Evolutionary conservation across 1,284 basidiomycete species (phyloP).

Genomic region (Bondarzewia mesenterica): DNA sequence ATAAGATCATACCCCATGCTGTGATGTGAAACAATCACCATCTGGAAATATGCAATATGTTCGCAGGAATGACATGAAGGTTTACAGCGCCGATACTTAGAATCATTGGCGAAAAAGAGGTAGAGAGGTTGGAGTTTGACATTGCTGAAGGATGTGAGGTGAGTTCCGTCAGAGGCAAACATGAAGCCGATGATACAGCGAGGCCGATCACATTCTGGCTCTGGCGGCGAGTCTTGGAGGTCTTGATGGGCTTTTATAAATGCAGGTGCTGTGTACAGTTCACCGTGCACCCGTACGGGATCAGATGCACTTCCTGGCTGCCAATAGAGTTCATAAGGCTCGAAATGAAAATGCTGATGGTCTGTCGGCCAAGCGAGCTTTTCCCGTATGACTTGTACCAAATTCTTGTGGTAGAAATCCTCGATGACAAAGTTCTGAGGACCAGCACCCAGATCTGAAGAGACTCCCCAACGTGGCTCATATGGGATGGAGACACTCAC

Average conservation of each 20-base stretch:
- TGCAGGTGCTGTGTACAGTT: not conserved
- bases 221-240: not conserved
- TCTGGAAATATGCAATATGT: conserved; percentile 1
- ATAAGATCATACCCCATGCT: not conserved
- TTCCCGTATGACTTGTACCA: too few species aligned
- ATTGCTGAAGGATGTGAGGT: conserved; percentile 15
- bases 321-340: not conserved
- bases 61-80: conserved; percentile 8
- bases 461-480: too few species aligned
- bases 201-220: conserved; percentile 14
- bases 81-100: conserved; percentile 19
- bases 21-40: not conserved
- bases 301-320: not conserved
- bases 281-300: not conserved
- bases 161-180: conserved; percentile 18
- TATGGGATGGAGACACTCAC: too few species aligned
- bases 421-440: too few species aligned
- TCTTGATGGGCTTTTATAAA: not conserved
- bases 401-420: too few species aligned
- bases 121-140: conserved; percentile 14
- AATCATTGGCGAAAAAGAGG: conserved; percentile 11
- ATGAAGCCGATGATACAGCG: conserved; percentile 12
- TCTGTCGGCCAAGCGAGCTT: too few species aligned
- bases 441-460: too few species aligned
- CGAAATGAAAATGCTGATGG: not conserved